A percentile compares a stretch with the other conserved stretches of the same genome.
These are phyloP conservation scores for Ceratocystis destructans DNA, from an alignment of 2,329 filamentous ascomycete genomes.

Conservation along the genomic window DNA sequence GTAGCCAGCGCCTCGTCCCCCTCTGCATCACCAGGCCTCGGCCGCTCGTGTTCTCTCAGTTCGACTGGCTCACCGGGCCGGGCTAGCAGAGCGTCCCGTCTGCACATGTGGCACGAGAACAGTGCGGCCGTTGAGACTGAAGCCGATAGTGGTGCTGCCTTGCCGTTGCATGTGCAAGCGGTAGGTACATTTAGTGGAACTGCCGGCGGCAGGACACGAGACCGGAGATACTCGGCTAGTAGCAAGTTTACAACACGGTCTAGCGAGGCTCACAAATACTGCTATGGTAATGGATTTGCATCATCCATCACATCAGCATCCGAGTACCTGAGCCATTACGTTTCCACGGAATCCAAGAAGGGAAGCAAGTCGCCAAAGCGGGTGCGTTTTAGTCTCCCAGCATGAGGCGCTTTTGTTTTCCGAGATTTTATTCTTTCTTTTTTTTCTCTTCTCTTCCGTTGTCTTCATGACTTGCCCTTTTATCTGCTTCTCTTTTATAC, in stretches of 20 bases:
- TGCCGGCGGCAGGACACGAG: neutral
- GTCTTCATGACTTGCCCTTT: neutral
- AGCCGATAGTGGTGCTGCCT: neutral
- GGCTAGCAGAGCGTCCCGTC: neutral
- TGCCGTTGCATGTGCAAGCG: neutral
- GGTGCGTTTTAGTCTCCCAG: slow-evolving; percentile 15
- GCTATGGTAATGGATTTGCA: slow-evolving; percentile 11
- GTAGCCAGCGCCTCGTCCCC: neutral
- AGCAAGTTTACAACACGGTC: slow-evolving; percentile 15
- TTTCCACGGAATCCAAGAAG: slow-evolving; percentile 13
- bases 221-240: slow-evolving; percentile 7
- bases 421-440: neutral
- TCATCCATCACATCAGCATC: slow-evolving; percentile 8
- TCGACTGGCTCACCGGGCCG: neutral
- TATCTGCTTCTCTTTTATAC: neutral
- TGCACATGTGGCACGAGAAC: slow-evolving; percentile 3
- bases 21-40: neutral
- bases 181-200: neutral
- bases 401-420: neutral
- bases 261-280: slow-evolving; percentile 8
- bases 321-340: slow-evolving; percentile 15
- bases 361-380: slow-evolving; percentile 12
- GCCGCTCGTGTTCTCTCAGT: neutral
- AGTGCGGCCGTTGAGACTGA: neutral
- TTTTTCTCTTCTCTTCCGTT: neutral